Evolutionary conservation across 208 protist genomes (phyloP).

Genomic region (Trypanosoma scelopori): DNA sequence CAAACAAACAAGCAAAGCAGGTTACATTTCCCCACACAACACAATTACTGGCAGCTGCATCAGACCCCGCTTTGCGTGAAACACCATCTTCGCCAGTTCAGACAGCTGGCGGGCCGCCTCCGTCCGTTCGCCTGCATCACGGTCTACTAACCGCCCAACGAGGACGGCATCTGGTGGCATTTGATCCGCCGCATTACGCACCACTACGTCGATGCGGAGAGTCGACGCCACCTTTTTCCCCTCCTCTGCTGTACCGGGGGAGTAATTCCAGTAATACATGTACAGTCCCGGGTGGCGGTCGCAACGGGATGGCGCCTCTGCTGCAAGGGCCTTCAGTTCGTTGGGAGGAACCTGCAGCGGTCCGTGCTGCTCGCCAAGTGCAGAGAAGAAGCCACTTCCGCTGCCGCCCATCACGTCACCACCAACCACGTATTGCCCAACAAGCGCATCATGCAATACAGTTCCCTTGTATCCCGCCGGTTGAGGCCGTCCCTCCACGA

Average conservation of each 20-base stretch:
- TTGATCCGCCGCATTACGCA: slow-evolving; percentile 1
- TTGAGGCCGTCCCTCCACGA: slow-evolving; percentile 23
- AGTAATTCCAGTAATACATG: slow-evolving; percentile 33
- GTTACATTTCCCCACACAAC: slow-evolving; percentile 36
- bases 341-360: slow-evolving; percentile 20
- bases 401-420: slow-evolving; percentile 32
- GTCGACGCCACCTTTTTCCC: slow-evolving; percentile 24
- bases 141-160: slow-evolving; percentile 27
- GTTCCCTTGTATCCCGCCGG: slow-evolving; percentile 32
- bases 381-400: slow-evolving; percentile 29
- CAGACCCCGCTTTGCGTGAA: slow-evolving; percentile 15
- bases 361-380: slow-evolving; percentile 19
- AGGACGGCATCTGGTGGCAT: slow-evolving; percentile 22
- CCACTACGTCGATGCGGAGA: slow-evolving; percentile 27
- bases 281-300: slow-evolving; percentile 2
- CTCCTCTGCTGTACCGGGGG: not conserved
- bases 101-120: slow-evolving; percentile 9
- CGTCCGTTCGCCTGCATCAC: slow-evolving; percentile 7
- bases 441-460: slow-evolving; percentile 21
- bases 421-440: slow-evolving; percentile 30
- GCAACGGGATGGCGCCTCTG: slow-evolving; percentile 14
- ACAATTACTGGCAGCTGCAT: slow-evolving; percentile 22
- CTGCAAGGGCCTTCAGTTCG: slow-evolving; percentile 23
- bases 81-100: slow-evolving; percentile 26
- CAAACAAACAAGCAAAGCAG: not conserved